These are phyloP conservation scores for Nicotiana knightiana DNA, from an alignment of 257 asterid species.

Conservation along the genomic window DNA sequence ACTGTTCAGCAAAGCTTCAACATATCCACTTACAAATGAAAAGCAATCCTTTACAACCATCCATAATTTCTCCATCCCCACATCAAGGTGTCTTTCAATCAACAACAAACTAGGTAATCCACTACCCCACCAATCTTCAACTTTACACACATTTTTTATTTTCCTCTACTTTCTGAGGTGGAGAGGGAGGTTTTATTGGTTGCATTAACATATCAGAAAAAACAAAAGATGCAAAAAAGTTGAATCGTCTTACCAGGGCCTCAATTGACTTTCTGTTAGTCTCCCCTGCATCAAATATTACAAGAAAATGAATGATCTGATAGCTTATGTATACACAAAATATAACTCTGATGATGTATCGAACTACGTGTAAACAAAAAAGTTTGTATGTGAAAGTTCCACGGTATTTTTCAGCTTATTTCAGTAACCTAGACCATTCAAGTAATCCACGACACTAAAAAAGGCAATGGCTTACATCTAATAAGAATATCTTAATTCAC, in stretches of 20 bases:
- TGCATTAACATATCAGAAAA: too few species aligned
- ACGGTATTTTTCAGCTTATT: neutral
- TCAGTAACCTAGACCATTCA: neutral
- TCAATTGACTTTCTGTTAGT: conserved; percentile 56
- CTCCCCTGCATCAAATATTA: conserved; percentile 38
- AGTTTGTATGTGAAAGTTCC: too few species aligned
- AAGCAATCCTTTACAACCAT: neutral
- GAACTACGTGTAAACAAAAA: neutral
- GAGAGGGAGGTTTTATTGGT: too few species aligned
- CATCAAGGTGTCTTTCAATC: neutral
- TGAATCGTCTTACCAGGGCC: conserved; percentile 47
- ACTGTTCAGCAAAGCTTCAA: neutral
- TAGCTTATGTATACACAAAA: neutral
- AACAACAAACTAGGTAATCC: neutral
- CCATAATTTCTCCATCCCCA: neutral
- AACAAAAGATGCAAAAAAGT: too few species aligned
- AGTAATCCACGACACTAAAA: too few species aligned
- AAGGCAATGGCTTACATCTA: too few species aligned
- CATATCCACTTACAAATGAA: neutral
- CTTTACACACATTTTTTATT: too few species aligned
- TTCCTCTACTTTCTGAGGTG: too few species aligned
- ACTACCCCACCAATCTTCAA: neutral
- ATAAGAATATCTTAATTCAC: too few species aligned
- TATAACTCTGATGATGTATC: neutral
- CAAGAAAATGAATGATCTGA: neutral